Percentiles rank a stretch among this genome's conserved stretches.
These are phyloP conservation scores for Paraphaeosphaeria sporulosa DNA, from an alignment of 2,329 filamentous ascomycete species.

Conservation along the genomic window DNA sequence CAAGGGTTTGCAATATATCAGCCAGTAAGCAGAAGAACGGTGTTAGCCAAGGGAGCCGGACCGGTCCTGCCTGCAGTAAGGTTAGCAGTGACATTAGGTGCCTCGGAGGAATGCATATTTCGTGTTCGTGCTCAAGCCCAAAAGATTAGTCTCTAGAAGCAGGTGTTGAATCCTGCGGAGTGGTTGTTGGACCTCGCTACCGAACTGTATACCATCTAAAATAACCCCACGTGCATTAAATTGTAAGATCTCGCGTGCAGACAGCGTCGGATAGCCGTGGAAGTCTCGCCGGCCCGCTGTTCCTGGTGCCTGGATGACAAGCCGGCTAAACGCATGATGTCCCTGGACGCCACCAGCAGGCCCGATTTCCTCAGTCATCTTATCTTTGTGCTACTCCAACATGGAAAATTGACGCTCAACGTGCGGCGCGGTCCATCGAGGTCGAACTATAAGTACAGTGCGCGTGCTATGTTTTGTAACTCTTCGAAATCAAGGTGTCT, in stretches of 20 bases:
- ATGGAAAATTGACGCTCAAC: background rate
- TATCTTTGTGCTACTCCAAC: background rate
- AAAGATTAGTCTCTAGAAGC: background rate
- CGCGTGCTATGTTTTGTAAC: background rate
- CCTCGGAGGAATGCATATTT: slow-evolving; percentile 10
- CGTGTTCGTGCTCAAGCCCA: background rate
- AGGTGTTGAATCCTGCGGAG: slow-evolving; percentile 5
- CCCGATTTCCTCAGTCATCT: background rate
- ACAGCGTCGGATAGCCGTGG: background rate
- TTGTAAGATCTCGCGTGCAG: slow-evolving; percentile 11
- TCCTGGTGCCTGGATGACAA: slow-evolving; percentile 16
- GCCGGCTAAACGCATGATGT: slow-evolving; percentile 7
- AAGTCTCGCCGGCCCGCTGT: slow-evolving; percentile 8
- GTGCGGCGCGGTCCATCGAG: background rate
- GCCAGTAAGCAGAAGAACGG: slow-evolving; percentile 10
- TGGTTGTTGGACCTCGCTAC: slow-evolving; percentile 15
- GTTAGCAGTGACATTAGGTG: background rate
- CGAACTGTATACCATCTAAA: slow-evolving; percentile 9
- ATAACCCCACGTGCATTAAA: slow-evolving; percentile 6
- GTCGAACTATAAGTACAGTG: too few relatives aligned
- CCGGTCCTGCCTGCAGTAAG: slow-evolving; percentile 9
- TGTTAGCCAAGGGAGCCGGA: slow-evolving; percentile 10
- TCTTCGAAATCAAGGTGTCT: background rate
- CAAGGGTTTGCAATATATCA: slow-evolving; percentile 11
- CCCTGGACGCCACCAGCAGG: slow-evolving; percentile 1